Evolutionary conservation across 1,284 basidiomycete genomes (phyloP), one percentile per base, ranked within the genome.

Genomic region (Austroboletus olivaceoglutinosus): DNA sequence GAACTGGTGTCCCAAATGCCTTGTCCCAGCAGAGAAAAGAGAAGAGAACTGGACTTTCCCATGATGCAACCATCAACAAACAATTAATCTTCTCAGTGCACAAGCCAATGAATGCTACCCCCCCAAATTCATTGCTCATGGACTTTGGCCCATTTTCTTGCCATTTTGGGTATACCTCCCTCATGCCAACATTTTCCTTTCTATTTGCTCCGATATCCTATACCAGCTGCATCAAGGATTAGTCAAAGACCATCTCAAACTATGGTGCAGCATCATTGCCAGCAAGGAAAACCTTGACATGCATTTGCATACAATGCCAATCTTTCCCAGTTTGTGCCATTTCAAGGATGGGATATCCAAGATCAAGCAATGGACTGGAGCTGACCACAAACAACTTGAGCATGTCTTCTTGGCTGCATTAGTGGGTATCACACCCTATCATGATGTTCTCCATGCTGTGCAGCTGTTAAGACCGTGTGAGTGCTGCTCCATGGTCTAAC

Each of bases 1-100:
- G 25, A 61, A 52, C 21, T 18, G 39, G 4, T 64, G 62, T 30
- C 58, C 58, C 1, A 48, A 44, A 10, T 64, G 56, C 21, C 23
- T 27, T 19, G 21, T 48, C 27, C 7, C 19, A 16, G 7, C 12
- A 27, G 19, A 9, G 22, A 36, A 15, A n/a, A 16, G 13, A 33
- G 16, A 5, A 13, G 16, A 16, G 12, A 33, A 33, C 12, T 12
- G 30, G 6, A 31, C 4, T 13, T 31, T n/a, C n/a, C n/a, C 30
- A 31, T 31, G 3, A 31, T 31, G 5, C 5, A 44, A 2, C 0
- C n/a, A n/a, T n/a, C n/a, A n/a, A 11, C 18, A 44, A 44, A 36
- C 47, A 36, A 22, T 45, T 1, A 23, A 45, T 15, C 11, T 25
- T 7, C 16, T 2, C 40, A 44, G 25, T 34, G 23, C 2, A 29